Conservation (phyloP, 768 basidiomycete genomes). For the Guyanaporus albipodus region DNA sequence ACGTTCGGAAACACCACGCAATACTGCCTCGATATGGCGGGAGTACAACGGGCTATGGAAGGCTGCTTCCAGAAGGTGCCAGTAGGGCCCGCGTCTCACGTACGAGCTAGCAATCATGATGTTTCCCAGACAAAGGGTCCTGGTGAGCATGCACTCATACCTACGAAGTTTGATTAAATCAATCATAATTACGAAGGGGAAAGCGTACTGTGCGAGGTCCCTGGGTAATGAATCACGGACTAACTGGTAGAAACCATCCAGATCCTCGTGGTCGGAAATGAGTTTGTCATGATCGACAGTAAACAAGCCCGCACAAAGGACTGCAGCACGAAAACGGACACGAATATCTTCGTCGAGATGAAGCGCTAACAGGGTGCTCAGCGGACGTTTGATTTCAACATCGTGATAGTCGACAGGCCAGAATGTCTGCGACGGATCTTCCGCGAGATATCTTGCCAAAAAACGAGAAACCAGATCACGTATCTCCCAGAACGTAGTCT, state of each 20-base stretch:
- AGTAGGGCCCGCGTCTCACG: conserved; percentile 78
- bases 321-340: conserved; percentile 74
- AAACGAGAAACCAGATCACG: conserved; percentile 65
- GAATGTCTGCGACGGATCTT: conserved; percentile 50
- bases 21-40: conserved; percentile 42
- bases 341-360: conserved; percentile 74
- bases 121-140: conserved; percentile 67
- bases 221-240: conserved; percentile 44
- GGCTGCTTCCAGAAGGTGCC: conserved; percentile 77
- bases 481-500: conserved; percentile 59
- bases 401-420: conserved; percentile 41
- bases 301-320: conserved; percentile 56
- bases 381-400: conserved; percentile 35
- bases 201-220: conserved; percentile 47
- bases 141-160: conserved; percentile 72
- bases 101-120: conserved; percentile 75
- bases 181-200: not conserved
- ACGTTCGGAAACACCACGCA: conserved; percentile 58
- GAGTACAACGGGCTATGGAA: conserved; percentile 30
- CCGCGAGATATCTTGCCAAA: conserved; percentile 56
- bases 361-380: conserved; percentile 47
- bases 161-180: conserved; percentile 36
- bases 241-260: conserved; percentile 39
- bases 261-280: conserved; percentile 24
- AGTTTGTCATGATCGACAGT: conserved; percentile 34